phyloP scores from a whole-genome alignment of 2,329 filamentous ascomycete genomes.

The Tolypocladium album region DNA sequence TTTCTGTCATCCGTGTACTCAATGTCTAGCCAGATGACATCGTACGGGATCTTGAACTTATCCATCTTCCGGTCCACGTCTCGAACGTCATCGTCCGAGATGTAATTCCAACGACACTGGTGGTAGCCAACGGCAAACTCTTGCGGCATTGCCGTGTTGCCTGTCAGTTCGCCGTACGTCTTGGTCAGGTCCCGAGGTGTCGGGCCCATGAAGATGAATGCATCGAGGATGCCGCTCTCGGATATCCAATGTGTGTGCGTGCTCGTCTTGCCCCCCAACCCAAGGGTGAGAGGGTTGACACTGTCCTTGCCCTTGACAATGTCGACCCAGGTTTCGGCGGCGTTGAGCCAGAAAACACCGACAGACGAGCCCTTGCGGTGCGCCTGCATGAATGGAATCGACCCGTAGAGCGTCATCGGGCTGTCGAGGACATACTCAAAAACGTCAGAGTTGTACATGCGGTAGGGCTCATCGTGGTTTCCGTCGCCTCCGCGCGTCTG shows the following conservation, averaged over 20 bases:
- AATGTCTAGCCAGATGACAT: conserved; percentile 97
- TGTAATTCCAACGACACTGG: conserved; percentile 98
- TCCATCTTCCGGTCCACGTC: conserved; percentile 96
- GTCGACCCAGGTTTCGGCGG: conserved; percentile 94
- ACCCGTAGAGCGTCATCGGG: conserved; percentile 96
- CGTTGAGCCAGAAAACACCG: conserved; percentile 95
- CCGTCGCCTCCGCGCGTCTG: conserved; percentile 82
- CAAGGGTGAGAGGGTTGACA: conserved; percentile 68
- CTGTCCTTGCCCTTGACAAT: conserved; percentile 69
- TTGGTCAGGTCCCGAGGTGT: conserved; percentile 72
- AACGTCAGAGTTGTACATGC: conserved; percentile 91
- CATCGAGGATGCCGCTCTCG: conserved; percentile 77
- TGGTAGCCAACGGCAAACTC: conserved; percentile 91
- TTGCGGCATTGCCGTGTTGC: conserved; percentile 82
- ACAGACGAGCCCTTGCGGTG: conserved; percentile 90
- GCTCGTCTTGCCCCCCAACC: conserved; percentile 55
- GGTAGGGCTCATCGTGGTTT: conserved; percentile 80
- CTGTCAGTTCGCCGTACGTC: conserved; percentile 81
- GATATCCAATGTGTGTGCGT: conserved; percentile 97
- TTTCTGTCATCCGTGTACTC: conserved; percentile 96
- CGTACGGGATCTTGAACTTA: conserved; percentile 89
- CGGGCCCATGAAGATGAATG: conserved; percentile 90
- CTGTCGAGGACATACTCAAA: conserved; percentile 97
- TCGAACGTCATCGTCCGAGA: conserved; percentile 92
- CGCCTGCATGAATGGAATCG: conserved; percentile 96